Percentiles rank a stretch among this genome's conserved stretches.
These are phyloP conservation scores for Russula dissimulans DNA, from an alignment of 768 basidiomycete species.

Conservation along the genomic window DNA sequence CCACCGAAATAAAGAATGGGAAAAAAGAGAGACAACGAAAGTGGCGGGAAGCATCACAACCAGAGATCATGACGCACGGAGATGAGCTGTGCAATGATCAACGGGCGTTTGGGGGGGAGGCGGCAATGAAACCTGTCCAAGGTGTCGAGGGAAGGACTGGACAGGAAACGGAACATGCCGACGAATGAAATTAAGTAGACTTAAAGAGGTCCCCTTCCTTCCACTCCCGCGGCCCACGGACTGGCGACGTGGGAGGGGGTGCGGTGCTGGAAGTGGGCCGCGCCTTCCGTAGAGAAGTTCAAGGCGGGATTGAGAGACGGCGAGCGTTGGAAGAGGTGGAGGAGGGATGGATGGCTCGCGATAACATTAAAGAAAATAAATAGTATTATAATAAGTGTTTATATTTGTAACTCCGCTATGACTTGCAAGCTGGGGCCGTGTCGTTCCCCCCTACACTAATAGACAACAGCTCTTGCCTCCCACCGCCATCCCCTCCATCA, in stretches of 20 bases:
- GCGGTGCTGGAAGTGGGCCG: not conserved
- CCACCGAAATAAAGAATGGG: not conserved
- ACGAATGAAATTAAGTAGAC: conserved; percentile 4
- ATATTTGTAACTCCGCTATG: conserved; percentile 18
- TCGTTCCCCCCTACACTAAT: conserved; percentile 11
- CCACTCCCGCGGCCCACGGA: conserved; percentile 10
- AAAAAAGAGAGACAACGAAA: not conserved
- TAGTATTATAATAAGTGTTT: not conserved
- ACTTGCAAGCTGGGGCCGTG: conserved; percentile 13
- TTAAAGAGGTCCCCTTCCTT: not conserved
- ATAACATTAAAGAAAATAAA: conserved; percentile 7
- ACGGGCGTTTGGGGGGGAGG: not conserved
- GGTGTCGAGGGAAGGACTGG: not conserved
- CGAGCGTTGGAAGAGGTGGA: not conserved
- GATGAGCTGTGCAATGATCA: not conserved
- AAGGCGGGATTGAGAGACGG: not conserved
- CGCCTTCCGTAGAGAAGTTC: not conserved
- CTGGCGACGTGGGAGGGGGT: not conserved
- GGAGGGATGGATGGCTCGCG: not conserved
- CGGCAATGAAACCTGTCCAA: not conserved
- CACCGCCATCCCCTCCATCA: conserved; percentile 21
- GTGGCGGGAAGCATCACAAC: not conserved
- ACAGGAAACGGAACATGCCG: conserved; percentile 9
- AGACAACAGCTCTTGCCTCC: conserved; percentile 21
- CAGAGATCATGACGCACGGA: not conserved